Conservation (phyloP, 2,329 filamentous ascomycete species). For the Botryotinia calthae region DNA sequence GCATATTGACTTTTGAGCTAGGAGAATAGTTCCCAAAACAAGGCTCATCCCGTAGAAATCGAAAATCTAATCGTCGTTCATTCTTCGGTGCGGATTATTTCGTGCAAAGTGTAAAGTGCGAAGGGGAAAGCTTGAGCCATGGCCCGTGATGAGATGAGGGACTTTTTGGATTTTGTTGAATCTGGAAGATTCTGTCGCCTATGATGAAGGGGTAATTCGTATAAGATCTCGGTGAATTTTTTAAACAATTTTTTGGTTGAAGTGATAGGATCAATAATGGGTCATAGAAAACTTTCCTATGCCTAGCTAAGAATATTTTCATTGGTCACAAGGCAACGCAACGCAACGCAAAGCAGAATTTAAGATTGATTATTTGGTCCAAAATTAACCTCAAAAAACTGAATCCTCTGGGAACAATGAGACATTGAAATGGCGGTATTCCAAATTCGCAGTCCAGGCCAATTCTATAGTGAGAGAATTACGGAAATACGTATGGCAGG, state of each 20-base stretch:
- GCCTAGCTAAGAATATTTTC: background rate
- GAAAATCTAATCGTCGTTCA: background rate
- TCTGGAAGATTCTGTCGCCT: conserved; percentile 10
- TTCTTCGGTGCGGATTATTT: conserved; percentile 1
- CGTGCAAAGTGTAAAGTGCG: background rate
- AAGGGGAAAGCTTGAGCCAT: background rate
- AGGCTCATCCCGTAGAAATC: conserved; percentile 5
- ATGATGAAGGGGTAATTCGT: conserved; percentile 15
- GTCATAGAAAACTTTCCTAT: background rate
- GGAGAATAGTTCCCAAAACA: conserved; percentile 13
- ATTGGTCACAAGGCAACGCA: background rate
- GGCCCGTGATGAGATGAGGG: background rate
- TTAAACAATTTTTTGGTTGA: too few species aligned
- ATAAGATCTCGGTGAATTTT: background rate
- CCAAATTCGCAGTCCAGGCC: background rate
- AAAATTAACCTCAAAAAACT: background rate
- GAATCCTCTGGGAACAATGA: conserved; percentile 3
- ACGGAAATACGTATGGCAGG: background rate
- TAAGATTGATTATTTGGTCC: background rate
- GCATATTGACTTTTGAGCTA: conserved; percentile 6
- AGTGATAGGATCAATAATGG: background rate
- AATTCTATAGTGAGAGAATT: background rate
- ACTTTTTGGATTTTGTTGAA: background rate
- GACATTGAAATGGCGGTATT: conserved; percentile 16
- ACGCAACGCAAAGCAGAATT: background rate